Evolutionary conservation across 768 basidiomycete species (phyloP).

Genomic region (Pulveroboletus ravenelii): DNA sequence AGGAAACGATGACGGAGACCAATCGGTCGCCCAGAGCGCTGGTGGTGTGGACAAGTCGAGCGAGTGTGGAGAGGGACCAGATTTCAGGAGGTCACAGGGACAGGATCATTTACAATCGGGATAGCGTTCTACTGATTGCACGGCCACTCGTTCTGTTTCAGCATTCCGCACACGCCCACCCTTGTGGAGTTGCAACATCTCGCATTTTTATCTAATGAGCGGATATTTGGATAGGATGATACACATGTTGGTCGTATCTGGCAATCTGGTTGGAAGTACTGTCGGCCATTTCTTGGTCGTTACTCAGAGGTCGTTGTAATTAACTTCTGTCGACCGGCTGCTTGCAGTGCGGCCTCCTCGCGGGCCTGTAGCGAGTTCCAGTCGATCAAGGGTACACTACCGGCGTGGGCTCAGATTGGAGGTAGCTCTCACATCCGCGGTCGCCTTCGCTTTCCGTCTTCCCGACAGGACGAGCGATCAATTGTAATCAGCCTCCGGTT

Average conservation of each 20-base stretch:
- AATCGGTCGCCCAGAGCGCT: constrained; percentile 1
- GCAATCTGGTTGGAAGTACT: constrained; percentile 18
- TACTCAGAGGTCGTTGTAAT: constrained; percentile 15
- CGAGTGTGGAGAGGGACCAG: constrained; percentile 18
- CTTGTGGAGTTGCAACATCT: constrained; percentile 22
- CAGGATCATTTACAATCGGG: constrained; percentile 20
- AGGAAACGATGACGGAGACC: constrained; percentile 17
- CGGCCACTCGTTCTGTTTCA: constrained; percentile 8
- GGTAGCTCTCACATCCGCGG: neutral
- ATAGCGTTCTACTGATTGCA: constrained; percentile 14
- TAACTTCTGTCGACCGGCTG: constrained; percentile 25
- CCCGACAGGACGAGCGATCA: constrained; percentile 10
- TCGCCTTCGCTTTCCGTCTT: neutral
- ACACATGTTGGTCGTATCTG: constrained; percentile 23
- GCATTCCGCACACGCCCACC: constrained; percentile 6
- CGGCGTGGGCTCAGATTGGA: neutral
- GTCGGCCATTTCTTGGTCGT: constrained; percentile 7
- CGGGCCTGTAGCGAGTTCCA: constrained; percentile 12
- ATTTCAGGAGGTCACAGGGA: constrained; percentile 12
- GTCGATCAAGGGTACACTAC: constrained; percentile 11
- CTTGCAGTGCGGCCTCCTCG: constrained; percentile 31
- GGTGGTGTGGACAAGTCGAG: constrained; percentile 3
- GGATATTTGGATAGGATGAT: constrained; percentile 32
- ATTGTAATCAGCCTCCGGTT: constrained; percentile 15
- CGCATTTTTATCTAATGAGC: constrained; percentile 33